Evolutionary conservation across 306 rosid species (phyloP), one percentile per base, ranked within the genome.

Genomic region (Crotalaria pallida): DNA sequence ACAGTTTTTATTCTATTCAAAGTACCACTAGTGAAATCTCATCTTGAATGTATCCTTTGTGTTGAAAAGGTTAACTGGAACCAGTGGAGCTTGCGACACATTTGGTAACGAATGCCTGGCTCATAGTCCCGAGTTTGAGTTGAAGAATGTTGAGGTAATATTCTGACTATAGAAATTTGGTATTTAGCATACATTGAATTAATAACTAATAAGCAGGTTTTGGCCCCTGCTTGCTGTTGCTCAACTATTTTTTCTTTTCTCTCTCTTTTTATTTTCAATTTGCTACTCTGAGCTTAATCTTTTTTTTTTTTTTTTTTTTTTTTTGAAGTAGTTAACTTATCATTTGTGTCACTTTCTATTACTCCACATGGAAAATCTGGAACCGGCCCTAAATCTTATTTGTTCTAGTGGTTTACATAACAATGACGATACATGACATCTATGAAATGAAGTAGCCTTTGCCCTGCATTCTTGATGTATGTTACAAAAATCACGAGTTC

Each of bases 91-190:
- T 3, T 80, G 88, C 29, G 91, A 91, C 64, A 95, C 99, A 44
- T 95, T 87, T 76, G 99, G 96, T 76, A 91, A 79, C 83, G 12
- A 17, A 52, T 89, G 97, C 82, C 80, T 95, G 81, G 97, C 99
- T 65, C 96, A 87, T 74, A 80, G 82, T 75, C 83, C 87, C 29
- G 99, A 91, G 76, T 95, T 95, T 76, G 91, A 95, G 79, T 79
- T 87, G 73, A 95, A 86, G 81, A 87, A 91, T 79, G 95, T 95
- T 6, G 99, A 95, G 97, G 99, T 95, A 80, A 69, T 50, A 23
- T 21, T 78, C 69, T 63, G 29, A 26, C 61, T 5, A n/a, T 17
- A 1, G 23, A 29, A 6, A 0, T 44, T 22, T 55, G 55, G 34
- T 68, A 13, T 80, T 27, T 59, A 50, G 62, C 40, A 67, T 66